Evolutionary conservation across 345 rosid genomes (phyloP), one percentile per base, ranked within the genome.

Genomic region (Brassica cretica): DNA sequence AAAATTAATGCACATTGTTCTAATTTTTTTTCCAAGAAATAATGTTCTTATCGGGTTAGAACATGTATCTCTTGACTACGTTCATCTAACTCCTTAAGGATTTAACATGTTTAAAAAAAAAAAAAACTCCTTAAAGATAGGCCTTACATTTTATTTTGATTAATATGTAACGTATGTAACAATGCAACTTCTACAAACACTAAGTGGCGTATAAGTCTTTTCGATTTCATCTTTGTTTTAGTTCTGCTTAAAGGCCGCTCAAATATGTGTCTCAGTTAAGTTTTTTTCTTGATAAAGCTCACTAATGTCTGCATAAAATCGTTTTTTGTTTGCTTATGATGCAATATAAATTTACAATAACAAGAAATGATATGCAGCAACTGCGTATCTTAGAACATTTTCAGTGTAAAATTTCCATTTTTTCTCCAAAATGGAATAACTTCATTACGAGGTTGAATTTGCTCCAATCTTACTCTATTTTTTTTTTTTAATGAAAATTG

Each of bases 41-140:
- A 51, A 53, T 53, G 81, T 78, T 66, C 69, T 32, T 66, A 78
- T 78, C 77, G 63, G 30, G 37, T 78, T 44, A 41, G 0, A 72
- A 41, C 39, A 41, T 27, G 15, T 65, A 56, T 19, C 46, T 46
- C 29, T 59, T 39, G 61, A 64, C 76, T 66, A 71, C n/a, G 56
- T 77, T 71, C 72, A 66, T 66, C 49, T 72, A 44, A 78, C 25
- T 65, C 61, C 56, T 66, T 72, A 16, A 25, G 11, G 27, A 64
- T 33, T 21, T 21, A 21, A 21, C 24, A 0, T 21, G 24, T 21
- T 21, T 21, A 21, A 21, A 21, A 21, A 21, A 21, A 21, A 21
- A 21, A 21, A 21, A 21, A 44, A 78, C 25, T 65, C 61, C 56
- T 66, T 72, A 16, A 25, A 15, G 27, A 64, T 33, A 73, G 53